Conservation (phyloP, 2,329 filamentous ascomycete species). For the Diaporthe batatas region DNA sequence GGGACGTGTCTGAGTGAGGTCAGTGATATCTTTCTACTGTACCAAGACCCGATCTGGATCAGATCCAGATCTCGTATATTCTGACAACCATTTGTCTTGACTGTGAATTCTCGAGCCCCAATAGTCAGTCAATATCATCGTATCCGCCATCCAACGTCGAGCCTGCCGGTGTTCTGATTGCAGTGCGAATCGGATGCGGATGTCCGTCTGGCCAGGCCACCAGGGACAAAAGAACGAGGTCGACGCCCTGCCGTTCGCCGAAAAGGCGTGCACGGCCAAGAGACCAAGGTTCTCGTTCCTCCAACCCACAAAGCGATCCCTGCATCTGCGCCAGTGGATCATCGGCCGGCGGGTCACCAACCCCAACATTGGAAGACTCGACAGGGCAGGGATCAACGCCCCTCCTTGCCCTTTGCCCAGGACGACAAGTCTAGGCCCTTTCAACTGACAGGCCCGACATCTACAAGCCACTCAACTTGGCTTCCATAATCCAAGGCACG, state of each 20-base stretch:
- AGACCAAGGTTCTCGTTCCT: slow-evolving; percentile 27
- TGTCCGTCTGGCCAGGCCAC: slow-evolving; percentile 6
- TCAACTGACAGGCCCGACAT: slow-evolving; percentile 8
- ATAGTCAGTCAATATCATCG: not conserved
- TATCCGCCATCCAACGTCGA: too few species aligned
- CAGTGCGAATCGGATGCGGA: slow-evolving; percentile 2
- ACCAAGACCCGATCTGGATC: not conserved
- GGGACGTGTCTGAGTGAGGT: not conserved
- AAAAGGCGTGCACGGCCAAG: slow-evolving; percentile 33
- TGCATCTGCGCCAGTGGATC: slow-evolving; percentile 24
- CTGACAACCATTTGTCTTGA: not conserved
- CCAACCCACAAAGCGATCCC: slow-evolving; percentile 32
- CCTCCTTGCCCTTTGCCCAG: slow-evolving; percentile 7
- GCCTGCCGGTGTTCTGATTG: not conserved
- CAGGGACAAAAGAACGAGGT: slow-evolving; percentile 16
- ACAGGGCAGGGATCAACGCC: slow-evolving; percentile 21
- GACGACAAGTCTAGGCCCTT: slow-evolving; percentile 23
- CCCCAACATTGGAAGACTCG: slow-evolving; percentile 17
- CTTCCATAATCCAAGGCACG: slow-evolving; percentile 17
- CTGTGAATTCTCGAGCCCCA: not conserved
- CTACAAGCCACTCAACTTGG: not conserved
- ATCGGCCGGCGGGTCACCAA: slow-evolving; percentile 8
- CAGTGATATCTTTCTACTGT: not conserved
- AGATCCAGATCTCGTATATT: slow-evolving; percentile 2
- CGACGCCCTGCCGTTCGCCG: slow-evolving; percentile 20